Evolutionary conservation across 2,329 filamentous ascomycete species (phyloP), one percentile per base, ranked within the genome.

Genomic region (Cytospora leucostoma): DNA sequence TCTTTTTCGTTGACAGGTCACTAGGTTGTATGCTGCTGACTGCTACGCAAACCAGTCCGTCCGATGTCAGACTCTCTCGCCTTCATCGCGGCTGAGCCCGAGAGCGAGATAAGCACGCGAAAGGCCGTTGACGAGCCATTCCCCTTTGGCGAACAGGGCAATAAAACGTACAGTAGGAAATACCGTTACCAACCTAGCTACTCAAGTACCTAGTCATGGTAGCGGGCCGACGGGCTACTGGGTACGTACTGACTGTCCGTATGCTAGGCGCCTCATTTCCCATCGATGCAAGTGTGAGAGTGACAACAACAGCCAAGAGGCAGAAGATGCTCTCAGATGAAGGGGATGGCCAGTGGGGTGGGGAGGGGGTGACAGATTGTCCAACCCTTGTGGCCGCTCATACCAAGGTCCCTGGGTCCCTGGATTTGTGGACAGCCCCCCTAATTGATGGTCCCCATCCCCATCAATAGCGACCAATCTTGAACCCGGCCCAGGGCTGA

Each of bases 401-500:
- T 27, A 27, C 27, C 27, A 27, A 27, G 27, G 4, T 50, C 49
- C 51, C 19, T 7, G 47, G 58, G 59, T 61, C 59, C 59, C 59
- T 61, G 59, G 51, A 61, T 61, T 55, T 55, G 59, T 61, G 59
- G 51, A 27, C 55, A 61, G 59, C 59, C 49, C 59, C 51, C 59
- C 59, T 53, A 55, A 47, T 61, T 61, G 40, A 59, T 19, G 38
- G 49, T 61, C 59, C 38, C 59, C 59, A 61, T 51, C 59, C 50
- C 38, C 50, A 49, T 49, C 51, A 54, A 40, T 19, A 5, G 37
- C 59, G 49, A 38, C 58, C 58, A 61, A 61, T 55, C 59, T 61
- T 34, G 40, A 40, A n/a, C 51, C 33, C 51, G 13, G 51, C 49
- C 13, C 51, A 55, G 37, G 59, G 59, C 59, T 56, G 59, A 33